These are phyloP conservation scores for Hypocrella siamensis DNA, from an alignment of 2,329 filamentous ascomycete genomes.

Conservation along the genomic window DNA sequence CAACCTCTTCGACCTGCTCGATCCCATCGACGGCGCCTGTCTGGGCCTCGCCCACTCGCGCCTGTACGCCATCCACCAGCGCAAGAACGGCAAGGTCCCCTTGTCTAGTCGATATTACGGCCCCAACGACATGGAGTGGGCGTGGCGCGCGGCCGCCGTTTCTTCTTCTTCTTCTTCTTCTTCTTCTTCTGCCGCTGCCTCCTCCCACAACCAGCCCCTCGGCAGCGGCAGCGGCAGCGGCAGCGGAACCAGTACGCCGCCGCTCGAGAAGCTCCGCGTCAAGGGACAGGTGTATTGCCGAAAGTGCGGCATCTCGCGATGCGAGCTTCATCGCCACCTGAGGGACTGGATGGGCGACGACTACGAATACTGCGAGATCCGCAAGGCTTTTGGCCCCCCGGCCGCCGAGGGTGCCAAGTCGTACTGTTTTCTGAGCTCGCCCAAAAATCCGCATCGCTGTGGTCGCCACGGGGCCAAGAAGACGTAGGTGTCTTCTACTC, in stretches of 20 bases:
- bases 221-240: too few species aligned
- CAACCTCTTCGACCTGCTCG: constrained; percentile 43
- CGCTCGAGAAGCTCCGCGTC: constrained; percentile 31
- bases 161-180: too few species aligned
- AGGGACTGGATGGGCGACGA: constrained; percentile 40
- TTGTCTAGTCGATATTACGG: constrained; percentile 40
- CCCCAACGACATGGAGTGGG: constrained; percentile 48
- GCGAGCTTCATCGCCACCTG: constrained; percentile 48
- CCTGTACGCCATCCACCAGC: constrained; percentile 42
- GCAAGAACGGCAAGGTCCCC: constrained; percentile 38
- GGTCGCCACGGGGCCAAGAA: constrained; percentile 32
- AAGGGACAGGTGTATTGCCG: constrained; percentile 45
- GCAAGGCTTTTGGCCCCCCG: constrained; percentile 36
- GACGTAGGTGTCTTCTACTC: too few species aligned
- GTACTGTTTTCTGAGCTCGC: constrained; percentile 44
- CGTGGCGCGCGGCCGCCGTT: constrained; percentile 40
- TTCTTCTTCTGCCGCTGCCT: too few species aligned
- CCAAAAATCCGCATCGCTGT: constrained; percentile 40
- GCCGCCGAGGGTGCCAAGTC: constrained; percentile 29
- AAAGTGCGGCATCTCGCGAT: constrained; percentile 44
- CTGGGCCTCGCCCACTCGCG: constrained; percentile 41
- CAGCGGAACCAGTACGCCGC: constrained; percentile 7
- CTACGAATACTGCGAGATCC: constrained; percentile 45
- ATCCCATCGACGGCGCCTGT: constrained; percentile 48
- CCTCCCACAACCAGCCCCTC: too few species aligned